Conservation (phyloP, 176 grass and related monocot genomes). For the Tuctoria greenei region DNA sequence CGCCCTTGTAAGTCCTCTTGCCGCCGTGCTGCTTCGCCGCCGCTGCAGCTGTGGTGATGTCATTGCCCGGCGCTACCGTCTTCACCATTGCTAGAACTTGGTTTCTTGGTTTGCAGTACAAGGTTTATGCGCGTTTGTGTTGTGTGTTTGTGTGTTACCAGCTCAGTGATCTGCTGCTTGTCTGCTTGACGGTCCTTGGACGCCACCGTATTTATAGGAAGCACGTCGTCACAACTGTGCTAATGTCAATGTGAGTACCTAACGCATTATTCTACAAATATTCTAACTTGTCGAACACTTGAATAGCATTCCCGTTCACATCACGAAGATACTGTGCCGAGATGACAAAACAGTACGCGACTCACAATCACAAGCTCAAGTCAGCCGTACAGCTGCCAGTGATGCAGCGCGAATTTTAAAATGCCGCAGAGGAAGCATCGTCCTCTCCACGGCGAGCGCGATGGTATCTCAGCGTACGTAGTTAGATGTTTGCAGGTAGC, state of each 20-base stretch:
- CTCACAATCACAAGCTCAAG: neutral
- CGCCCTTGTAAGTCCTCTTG: slow-evolving; percentile 81
- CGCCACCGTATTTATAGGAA: slow-evolving; percentile 58
- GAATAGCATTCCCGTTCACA: slow-evolving; percentile 40
- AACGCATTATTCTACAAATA: slow-evolving; percentile 10
- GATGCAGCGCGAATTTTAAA: slow-evolving; percentile 9
- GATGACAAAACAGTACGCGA: neutral
- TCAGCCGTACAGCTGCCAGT: slow-evolving; percentile 46
- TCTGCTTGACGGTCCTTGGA: slow-evolving; percentile 23
- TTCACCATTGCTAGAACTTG: slow-evolving; percentile 53
- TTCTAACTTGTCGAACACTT: slow-evolving; percentile 25
- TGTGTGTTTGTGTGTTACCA: neutral
- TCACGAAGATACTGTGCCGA: slow-evolving; percentile 26
- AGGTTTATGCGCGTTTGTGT: neutral
- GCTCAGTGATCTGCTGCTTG: slow-evolving; percentile 17
- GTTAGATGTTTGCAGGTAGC: neutral
- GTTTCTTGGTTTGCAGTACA: slow-evolving; percentile 10
- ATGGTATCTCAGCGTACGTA: slow-evolving; percentile 16
- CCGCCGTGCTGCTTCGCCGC: neutral
- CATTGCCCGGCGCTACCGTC: slow-evolving; percentile 27
- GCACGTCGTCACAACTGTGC: slow-evolving; percentile 3
- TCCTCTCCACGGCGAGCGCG: neutral
- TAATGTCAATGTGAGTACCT: slow-evolving; percentile 3
- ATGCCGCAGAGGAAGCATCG: slow-evolving; percentile 33
- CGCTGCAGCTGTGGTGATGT: neutral